phyloP scores from a whole-genome alignment of 2,329 filamentous ascomycete species.

The Alternaria arbusti region DNA sequence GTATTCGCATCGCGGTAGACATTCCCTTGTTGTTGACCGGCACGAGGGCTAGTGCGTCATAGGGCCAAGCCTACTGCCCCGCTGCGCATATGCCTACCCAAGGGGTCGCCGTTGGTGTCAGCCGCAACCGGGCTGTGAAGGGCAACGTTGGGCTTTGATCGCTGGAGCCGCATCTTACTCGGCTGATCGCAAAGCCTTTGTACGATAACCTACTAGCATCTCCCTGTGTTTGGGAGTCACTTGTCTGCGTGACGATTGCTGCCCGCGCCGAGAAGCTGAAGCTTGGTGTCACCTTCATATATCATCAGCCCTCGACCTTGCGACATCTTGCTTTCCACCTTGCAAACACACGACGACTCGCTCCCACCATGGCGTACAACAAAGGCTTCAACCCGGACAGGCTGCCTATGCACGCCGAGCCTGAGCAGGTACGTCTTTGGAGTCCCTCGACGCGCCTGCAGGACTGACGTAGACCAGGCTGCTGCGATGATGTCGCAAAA shows the following conservation, averaged over 20 bases:
- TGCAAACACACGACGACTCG: constrained; percentile 3
- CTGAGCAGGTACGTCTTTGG: constrained; percentile 66
- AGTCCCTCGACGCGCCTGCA: not conserved
- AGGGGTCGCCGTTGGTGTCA: constrained; percentile 19
- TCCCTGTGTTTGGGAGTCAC: not conserved
- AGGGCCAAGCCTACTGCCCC: constrained; percentile 27
- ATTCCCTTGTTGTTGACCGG: not conserved
- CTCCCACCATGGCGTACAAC: constrained; percentile 83
- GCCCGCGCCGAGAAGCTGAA: constrained; percentile 14
- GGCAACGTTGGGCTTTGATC: constrained; percentile 26
- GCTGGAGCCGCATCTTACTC: constrained; percentile 10
- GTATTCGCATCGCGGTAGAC: constrained; percentile 1
- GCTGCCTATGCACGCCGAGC: constrained; percentile 86
- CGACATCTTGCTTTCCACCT: constrained; percentile 6
- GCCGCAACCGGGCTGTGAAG: constrained; percentile 36
- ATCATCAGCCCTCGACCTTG: constrained; percentile 20
- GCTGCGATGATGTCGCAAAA: constrained; percentile 50
- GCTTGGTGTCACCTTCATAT: constrained; percentile 21
- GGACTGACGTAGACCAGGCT: constrained; percentile 40
- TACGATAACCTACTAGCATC: constrained; percentile 2
- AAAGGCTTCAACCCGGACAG: constrained; percentile 91
- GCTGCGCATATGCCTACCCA: constrained; percentile 12
- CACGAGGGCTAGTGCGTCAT: constrained; percentile 27
- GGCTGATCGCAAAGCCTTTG: constrained; percentile 1
- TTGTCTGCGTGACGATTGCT: constrained; percentile 10